Percentiles rank a stretch among this genome's conserved stretches.
phyloP scores from a whole-genome alignment of 2,329 filamentous ascomycete species.

The Cladobotryum mycophilum region DNA sequence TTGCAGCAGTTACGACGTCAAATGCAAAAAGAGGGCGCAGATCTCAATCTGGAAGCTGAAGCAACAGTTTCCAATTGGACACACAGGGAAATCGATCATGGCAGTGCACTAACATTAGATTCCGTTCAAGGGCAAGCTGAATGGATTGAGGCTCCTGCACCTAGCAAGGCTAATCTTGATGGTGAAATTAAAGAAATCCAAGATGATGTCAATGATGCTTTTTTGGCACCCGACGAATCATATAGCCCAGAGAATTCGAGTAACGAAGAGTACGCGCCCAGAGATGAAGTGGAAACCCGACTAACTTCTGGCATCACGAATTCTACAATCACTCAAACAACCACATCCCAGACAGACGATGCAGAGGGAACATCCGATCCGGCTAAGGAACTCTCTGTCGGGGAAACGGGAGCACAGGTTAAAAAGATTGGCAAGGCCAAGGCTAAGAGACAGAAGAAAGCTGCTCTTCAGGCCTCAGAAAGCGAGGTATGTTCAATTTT shows the following conservation, averaged over 20 bases:
- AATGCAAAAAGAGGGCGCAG: slow-evolving; percentile 73
- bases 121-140: not conserved
- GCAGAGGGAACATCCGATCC: slow-evolving; percentile 13
- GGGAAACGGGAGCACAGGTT: slow-evolving; percentile 22
- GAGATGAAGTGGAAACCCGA: slow-evolving; percentile 37
- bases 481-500: slow-evolving; percentile 24
- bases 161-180: not conserved
- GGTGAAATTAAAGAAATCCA: not conserved
- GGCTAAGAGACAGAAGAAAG: slow-evolving; percentile 44
- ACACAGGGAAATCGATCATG: not conserved
- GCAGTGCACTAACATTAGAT: not conserved
- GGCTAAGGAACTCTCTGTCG: slow-evolving; percentile 21
- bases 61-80: not conserved
- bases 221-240: not conserved
- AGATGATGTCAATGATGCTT: not conserved
- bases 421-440: slow-evolving; percentile 47
- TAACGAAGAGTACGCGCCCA: slow-evolving; percentile 42
- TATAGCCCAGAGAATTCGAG: not conserved
- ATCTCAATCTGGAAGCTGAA: slow-evolving; percentile 42
- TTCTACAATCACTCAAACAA: not conserved
- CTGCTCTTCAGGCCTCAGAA: slow-evolving; percentile 30
- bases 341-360: not conserved
- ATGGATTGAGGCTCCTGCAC: too few species aligned
- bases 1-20: slow-evolving; percentile 72
- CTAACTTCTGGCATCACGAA: slow-evolving; percentile 18